phyloP scores from a whole-genome alignment of 2,329 filamentous ascomycete species.

The Trichophyton equinum region DNA sequence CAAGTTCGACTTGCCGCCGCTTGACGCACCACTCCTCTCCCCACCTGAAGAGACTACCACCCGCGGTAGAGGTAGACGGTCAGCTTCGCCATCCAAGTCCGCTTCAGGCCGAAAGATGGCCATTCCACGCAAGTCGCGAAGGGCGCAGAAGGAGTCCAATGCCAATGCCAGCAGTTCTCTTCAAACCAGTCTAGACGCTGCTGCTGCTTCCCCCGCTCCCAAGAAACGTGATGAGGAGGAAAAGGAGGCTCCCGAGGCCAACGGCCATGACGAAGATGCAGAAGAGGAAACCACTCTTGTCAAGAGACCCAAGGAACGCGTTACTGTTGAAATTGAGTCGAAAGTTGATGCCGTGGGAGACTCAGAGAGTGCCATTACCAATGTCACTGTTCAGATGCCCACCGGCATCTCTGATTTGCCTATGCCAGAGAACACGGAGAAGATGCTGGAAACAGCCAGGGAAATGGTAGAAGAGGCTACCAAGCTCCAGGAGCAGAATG shows the following conservation, averaged over 20 bases:
- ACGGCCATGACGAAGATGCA: constrained; percentile 22
- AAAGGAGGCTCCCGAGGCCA: constrained; percentile 19
- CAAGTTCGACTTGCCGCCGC: constrained; percentile 51
- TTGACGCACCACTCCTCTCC: constrained; percentile 25
- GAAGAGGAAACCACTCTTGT: constrained; percentile 8
- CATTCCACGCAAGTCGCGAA: constrained; percentile 44
- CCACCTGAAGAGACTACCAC: constrained; percentile 23
- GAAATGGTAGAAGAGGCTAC: constrained; percentile 71
- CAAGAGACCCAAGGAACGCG: constrained; percentile 27
- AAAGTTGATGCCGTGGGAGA: constrained; percentile 42
- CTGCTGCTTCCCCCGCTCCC: constrained; percentile 20
- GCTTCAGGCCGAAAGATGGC: constrained; percentile 40
- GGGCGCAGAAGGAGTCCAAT: constrained; percentile 37
- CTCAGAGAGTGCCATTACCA: constrained; percentile 56
- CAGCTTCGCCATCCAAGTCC: constrained; percentile 42
- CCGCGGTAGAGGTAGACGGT: constrained; percentile 43
- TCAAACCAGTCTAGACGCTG: constrained; percentile 37
- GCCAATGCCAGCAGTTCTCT: constrained; percentile 37
- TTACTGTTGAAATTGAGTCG: constrained; percentile 59
- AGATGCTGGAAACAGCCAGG: constrained; percentile 76
- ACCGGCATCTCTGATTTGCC: constrained; percentile 53
- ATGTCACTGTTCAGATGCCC: constrained; percentile 65
- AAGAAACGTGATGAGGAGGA: constrained; percentile 17
- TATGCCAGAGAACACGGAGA: constrained; percentile 61
- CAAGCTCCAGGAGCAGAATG: constrained; percentile 29